phyloP scores from a whole-genome alignment of 441 rosid species.

The Codiaeum variegatum region DNA sequence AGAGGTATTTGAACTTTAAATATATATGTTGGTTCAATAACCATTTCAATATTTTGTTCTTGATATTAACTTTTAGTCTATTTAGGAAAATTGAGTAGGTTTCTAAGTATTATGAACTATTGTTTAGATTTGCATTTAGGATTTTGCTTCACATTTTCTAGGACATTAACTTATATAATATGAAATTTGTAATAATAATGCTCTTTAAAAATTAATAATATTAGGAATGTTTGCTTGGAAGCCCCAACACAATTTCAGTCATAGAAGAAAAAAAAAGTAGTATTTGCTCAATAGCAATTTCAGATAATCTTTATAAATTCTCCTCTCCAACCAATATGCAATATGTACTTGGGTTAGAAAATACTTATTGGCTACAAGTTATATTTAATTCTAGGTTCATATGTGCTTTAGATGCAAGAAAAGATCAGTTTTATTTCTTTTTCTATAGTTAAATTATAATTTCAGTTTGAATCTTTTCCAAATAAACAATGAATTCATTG shows the following conservation, averaged over 20 bases:
- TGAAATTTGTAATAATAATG: background rate
- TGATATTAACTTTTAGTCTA: too few species aligned
- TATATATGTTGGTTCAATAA: too few species aligned
- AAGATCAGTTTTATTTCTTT: too few species aligned
- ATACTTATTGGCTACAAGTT: background rate
- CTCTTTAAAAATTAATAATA: background rate
- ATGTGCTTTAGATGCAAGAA: too few species aligned
- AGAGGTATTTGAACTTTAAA: too few species aligned
- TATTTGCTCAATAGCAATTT: constrained; percentile 26
- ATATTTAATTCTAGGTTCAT: background rate
- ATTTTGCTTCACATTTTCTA: background rate
- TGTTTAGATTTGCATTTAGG: too few species aligned
- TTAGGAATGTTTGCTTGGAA: constrained; percentile 28
- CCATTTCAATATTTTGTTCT: too few species aligned
- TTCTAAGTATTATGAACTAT: too few species aligned
- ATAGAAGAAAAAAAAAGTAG: constrained; percentile 18
- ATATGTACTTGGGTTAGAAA: background rate
- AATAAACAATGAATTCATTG: too few species aligned
- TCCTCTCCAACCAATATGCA: background rate
- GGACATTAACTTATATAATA: background rate
- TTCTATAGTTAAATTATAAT: too few species aligned
- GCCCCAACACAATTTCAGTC: constrained; percentile 24
- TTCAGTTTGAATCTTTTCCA: too few species aligned
- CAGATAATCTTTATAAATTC: constrained; percentile 26
- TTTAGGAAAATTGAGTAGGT: too few species aligned